phyloP scores from a whole-genome alignment of 495 filamentous ascomycete genomes.

The Margaritispora aquatica region DNA sequence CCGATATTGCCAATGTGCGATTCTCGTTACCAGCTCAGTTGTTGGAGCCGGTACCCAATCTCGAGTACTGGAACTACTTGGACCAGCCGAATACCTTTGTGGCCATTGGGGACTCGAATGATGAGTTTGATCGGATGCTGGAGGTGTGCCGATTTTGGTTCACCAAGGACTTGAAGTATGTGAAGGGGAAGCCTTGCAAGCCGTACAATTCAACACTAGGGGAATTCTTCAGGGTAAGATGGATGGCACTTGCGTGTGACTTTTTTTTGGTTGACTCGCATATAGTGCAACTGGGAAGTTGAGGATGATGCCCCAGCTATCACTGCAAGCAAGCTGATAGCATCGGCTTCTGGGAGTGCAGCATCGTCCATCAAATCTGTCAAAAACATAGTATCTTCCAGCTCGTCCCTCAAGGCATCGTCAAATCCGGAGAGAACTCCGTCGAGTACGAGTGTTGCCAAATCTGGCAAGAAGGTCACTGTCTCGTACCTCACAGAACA shows the following conservation, averaged over 20 bases:
- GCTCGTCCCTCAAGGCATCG: conserved; percentile 1
- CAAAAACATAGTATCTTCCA: conserved; percentile 24
- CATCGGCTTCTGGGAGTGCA: conserved; percentile 31
- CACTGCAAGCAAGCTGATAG: conserved; percentile 28
- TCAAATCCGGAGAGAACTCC: conserved; percentile 2
- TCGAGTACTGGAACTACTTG: conserved; percentile 99
- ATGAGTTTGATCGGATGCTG: conserved; percentile 85
- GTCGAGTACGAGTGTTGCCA: conserved; percentile 30
- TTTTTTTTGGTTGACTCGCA: conserved; percentile 1
- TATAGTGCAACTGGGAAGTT: conserved; percentile 88
- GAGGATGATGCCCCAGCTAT: conserved; percentile 55
- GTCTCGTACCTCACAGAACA: conserved; percentile 95
- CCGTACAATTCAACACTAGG: conserved; percentile 95
- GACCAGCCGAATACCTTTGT: conserved; percentile 93
- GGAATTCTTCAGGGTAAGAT: conserved; percentile 89
- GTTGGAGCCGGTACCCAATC: conserved; percentile 88
- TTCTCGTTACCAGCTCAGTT: conserved; percentile 95
- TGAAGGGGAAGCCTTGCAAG: conserved; percentile 97
- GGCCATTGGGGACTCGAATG: conserved; percentile 91
- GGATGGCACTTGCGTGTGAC: not conserved
- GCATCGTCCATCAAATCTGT: conserved; percentile 44
- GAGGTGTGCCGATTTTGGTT: conserved; percentile 96
- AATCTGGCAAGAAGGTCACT: conserved; percentile 50
- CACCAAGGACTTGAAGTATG: conserved; percentile 97
- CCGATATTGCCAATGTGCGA: conserved; percentile 90